Conservation (phyloP, 2,329 filamentous ascomycete species). For the Colletotrichum agaves region DNA sequence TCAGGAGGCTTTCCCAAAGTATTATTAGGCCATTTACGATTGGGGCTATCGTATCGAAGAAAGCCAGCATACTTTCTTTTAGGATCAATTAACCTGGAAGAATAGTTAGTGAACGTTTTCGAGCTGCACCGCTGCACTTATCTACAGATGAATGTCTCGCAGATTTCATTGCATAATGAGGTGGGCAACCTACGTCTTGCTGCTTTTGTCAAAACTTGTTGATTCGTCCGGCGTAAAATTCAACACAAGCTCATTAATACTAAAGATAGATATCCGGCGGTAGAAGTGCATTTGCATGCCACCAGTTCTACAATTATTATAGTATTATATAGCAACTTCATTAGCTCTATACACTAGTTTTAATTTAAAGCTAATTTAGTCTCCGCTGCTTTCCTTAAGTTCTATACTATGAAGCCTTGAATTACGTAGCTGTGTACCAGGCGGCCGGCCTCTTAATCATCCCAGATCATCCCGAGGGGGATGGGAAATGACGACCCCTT, state of each 20-base stretch:
- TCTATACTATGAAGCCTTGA: neutral
- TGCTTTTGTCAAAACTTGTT: no score
- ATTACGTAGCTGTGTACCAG: neutral
- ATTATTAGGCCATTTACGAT: conserved; percentile 10
- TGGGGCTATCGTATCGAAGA: conserved; percentile 1
- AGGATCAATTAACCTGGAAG: conserved; percentile 2
- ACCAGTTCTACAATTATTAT: neutral
- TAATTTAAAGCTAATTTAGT: conserved; percentile 10
- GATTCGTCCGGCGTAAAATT: no score
- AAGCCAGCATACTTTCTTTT: conserved; percentile 23
- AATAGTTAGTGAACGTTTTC: neutral
- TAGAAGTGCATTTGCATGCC: neutral
- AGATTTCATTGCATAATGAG: no score
- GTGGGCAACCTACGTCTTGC: neutral
- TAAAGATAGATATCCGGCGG: neutral
- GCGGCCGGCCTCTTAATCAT: neutral
- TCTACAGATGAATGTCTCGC: no score
- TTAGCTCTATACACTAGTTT: conserved; percentile 7
- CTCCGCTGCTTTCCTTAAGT: neutral
- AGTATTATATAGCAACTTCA: no score
- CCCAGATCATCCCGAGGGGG: neutral
- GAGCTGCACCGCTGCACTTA: neutral
- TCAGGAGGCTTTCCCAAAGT: neutral
- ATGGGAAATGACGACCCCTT: neutral
- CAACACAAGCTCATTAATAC: no score